These are phyloP conservation scores for Brassica hybrid DNA, from an alignment of 441 rosid species.

Conservation along the genomic window DNA sequence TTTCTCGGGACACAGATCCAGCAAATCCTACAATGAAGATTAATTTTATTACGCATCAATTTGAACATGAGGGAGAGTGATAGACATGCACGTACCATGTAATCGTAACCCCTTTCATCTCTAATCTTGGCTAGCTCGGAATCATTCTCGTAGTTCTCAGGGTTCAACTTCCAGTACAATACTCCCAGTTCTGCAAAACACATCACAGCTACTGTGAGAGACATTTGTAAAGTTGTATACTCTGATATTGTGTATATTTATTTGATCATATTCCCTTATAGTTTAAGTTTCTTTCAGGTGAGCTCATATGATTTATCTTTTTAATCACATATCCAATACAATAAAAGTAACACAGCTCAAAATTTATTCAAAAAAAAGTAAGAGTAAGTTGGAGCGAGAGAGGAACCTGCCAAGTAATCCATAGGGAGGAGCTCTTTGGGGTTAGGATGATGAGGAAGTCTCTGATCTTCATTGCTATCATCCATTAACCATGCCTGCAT, in stretches of 20 bases:
- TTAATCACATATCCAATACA: not conserved
- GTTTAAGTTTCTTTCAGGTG: not conserved
- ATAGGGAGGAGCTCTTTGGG: conserved; percentile 58
- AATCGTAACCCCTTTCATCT: conserved; percentile 78
- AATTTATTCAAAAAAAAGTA: not conserved
- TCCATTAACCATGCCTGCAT: conserved; percentile 90
- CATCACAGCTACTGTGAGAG: not conserved
- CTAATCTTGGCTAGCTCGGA: conserved; percentile 62
- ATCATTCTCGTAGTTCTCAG: conserved; percentile 71
- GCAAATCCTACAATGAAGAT: conserved; percentile 59
- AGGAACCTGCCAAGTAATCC: conserved; percentile 65
- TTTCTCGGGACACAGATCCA: conserved; percentile 83
- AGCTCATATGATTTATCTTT: not conserved
- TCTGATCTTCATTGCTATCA: conserved; percentile 67
- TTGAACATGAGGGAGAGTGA: not conserved
- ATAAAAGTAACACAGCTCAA: not conserved
- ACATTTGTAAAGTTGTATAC: not conserved
- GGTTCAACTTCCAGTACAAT: conserved; percentile 77
- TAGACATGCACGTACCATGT: conserved; percentile 56
- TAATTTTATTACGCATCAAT: not conserved
- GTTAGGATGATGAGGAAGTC: conserved; percentile 67
- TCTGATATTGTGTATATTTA: not conserved
- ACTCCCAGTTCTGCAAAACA: conserved; percentile 69
- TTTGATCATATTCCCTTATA: not conserved
- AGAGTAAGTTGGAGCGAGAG: not conserved